Base-by-base conservation (phyloP, 441 rosid genomes). In the Melastoma candidum region DNA sequence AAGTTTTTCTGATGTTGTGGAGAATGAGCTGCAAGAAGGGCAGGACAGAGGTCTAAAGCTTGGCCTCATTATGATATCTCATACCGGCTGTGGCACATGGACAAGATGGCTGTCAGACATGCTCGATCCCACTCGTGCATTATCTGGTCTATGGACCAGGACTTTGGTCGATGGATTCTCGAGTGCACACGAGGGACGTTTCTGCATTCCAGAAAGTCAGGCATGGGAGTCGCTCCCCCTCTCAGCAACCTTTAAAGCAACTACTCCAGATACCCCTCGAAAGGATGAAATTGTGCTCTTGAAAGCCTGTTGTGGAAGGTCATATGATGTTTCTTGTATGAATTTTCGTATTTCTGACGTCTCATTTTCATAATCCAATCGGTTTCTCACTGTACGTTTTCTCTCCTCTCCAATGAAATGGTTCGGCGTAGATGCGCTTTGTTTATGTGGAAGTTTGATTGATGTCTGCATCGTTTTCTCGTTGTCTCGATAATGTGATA, bases 41-140 rank as follows among this genome's bases (percentile, higher is more conserved):
- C 72, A 68, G 63, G 59, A 63, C 54, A 11, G 39, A 13, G 47
- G 50, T 7, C 54, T 71, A 14, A 54, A 57, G 50, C 49, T 69
- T 29, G 96, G 95, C 54, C 72, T 74, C 49, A 29, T 84, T 57
- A 79, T 92, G 96, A 63, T 78, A 56, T 71, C 90, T 49, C 95
- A 85, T 68, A 52, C 62, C 59, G 94, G 92, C 62, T 76, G 84
- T 63, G 98, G 98, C 73, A 84, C 96, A 26, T 85, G 96, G 96
- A 67, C 56, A 46, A 84, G 70, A 64, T 68, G 62, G 36, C 63
- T 92, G 45, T 47, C 63, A 1, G 29, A 53, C 61, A 12, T 26
- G 53, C 54, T 41, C 47, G 63, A 61, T 48, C 45, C 54, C 47
- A 62, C 80, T 46, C 53, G 69, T 46, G 57, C 68, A 66, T 63